These are phyloP conservation scores for Tetragonia tetragonoides DNA, from an alignment of 148 eudicot genomes.

Conservation along the genomic window DNA sequence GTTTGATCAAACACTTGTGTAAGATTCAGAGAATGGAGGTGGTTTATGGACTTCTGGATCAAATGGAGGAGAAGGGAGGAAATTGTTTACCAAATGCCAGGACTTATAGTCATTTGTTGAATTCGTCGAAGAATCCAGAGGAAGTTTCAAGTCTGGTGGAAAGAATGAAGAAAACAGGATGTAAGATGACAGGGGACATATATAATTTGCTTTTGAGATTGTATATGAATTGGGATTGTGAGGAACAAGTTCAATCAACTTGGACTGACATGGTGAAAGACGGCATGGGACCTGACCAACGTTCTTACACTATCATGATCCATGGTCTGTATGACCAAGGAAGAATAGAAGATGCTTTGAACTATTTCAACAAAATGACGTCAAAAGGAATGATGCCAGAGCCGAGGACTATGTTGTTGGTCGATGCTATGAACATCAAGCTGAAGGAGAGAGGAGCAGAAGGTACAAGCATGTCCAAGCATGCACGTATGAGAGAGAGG, in stretches of 20 bases:
- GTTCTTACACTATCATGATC: conserved; percentile 71
- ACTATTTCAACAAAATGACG: conserved; percentile 56
- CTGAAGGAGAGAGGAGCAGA: conserved; percentile 27
- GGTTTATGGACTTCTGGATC: conserved; percentile 51
- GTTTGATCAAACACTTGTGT: conserved; percentile 69
- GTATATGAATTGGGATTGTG: conserved; percentile 62
- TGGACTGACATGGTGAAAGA: conserved; percentile 70
- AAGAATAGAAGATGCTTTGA: conserved; percentile 49
- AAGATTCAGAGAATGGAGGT: conserved; percentile 61
- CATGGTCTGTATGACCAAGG: conserved; percentile 61
- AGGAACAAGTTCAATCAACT: conserved; percentile 41
- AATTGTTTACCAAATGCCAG: conserved; percentile 52
- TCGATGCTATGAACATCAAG: conserved; percentile 51
- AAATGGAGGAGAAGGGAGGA: conserved; percentile 72
- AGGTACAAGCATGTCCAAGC: neutral
- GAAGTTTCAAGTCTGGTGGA: conserved; percentile 51
- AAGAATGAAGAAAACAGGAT: conserved; percentile 61
- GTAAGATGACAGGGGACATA: conserved; percentile 45
- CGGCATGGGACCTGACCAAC: conserved; percentile 72
- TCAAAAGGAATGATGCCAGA: conserved; percentile 67
- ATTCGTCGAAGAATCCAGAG: conserved; percentile 42
- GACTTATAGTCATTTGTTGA: conserved; percentile 55
- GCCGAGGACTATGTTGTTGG: conserved; percentile 53
- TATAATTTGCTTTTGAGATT: conserved; percentile 69
- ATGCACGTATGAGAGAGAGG: neutral